phyloP scores from a whole-genome alignment of 495 filamentous ascomycete species.

The Hypomontagnella monticulosa region DNA sequence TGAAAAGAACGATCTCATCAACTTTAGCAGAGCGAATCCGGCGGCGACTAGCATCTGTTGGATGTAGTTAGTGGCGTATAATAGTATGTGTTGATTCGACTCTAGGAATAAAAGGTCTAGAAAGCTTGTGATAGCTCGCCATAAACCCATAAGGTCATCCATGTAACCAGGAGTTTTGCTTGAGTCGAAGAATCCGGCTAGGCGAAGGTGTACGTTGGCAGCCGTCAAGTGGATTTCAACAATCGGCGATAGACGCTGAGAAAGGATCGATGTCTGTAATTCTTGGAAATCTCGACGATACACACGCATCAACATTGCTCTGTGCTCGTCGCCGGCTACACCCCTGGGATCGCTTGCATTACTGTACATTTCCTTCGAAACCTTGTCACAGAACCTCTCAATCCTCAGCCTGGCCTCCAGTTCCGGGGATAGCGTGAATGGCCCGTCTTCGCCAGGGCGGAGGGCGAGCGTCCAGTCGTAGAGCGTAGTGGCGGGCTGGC shows the following conservation, averaged over 20 bases:
- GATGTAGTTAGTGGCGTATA: constrained; percentile 84
- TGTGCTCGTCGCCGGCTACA: constrained; percentile 73
- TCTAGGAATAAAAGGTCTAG: constrained; percentile 72
- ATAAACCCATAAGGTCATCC: constrained; percentile 79
- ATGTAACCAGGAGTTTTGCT: constrained; percentile 76
- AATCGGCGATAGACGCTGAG: constrained; percentile 63
- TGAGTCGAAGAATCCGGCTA: constrained; percentile 90
- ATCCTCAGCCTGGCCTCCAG: constrained; percentile 77
- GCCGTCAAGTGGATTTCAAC: constrained; percentile 80
- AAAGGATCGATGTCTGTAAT: constrained; percentile 61
- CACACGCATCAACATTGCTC: constrained; percentile 71
- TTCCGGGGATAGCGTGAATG: constrained; percentile 72
- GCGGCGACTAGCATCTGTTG: constrained; percentile 92
- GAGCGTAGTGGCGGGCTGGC: constrained; percentile 85
- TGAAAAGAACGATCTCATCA: constrained; percentile 85
- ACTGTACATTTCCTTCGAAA: constrained; percentile 86
- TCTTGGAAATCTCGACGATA: constrained; percentile 66
- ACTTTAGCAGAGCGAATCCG: constrained; percentile 84
- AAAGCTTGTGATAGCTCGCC: constrained; percentile 77
- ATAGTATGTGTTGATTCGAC: constrained; percentile 62
- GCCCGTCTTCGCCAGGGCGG: constrained; percentile 68
- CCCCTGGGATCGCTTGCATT: constrained; percentile 80
- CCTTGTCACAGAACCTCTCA: constrained; percentile 84
- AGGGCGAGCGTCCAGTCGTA: constrained; percentile 87
- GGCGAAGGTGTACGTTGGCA: constrained; percentile 80